Evolutionary conservation across 306 rosid species (phyloP), one percentile per base, ranked within the genome.

Genomic region (Vigna hirtella): DNA sequence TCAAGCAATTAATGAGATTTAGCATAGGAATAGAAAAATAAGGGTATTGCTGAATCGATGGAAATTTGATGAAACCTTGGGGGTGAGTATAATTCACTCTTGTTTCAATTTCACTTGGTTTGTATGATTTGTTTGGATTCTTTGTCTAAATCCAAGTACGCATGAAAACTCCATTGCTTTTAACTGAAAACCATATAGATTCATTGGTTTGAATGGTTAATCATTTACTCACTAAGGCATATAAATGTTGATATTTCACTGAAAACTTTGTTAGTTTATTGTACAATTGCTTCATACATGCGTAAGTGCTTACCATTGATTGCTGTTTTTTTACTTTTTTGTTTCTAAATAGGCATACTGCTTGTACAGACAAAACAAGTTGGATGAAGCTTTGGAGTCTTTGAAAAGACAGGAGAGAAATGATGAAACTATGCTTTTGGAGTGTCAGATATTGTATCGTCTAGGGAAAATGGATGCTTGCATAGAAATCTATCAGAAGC

Each of bases 291-390:
- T 36, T 22, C 32, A 7, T 64, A 17, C 42, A 48, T 76, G 17
- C 40, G 9, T 28, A 40, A 64, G 26, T 70, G 65, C 79, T 42
- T 76, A 78, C 81, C 40, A 59, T 77, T 77, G 81, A 62, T 78
- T 34, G 48, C 76, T 45, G 45, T 79, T 49, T 65, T 26, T 51
- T 58, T 81, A 34, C 66, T 58, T 70, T 69, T 58, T 61, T 82
- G 69, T 87, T 61, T 78, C 65, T 72, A 66, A 79, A 86, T 77
- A 95, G 97, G 99, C 97, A 57, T 95, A 95, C 88, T 93, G 98
- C 91, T 89, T 95, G 74, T 95, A 95, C 91, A 91, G 96, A 90
- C 90, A 89, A 85, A 95, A 95, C 85, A 90, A 91, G 87, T 81
- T 93, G 70, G 88, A 88, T 77, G 99, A 95, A 83, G 98, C 98